A percentile compares a stretch with the other conserved stretches of the same genome.
Evolutionary conservation across 495 filamentous ascomycete species (phyloP).

Genomic region (Daldinia vernicosa): DNA sequence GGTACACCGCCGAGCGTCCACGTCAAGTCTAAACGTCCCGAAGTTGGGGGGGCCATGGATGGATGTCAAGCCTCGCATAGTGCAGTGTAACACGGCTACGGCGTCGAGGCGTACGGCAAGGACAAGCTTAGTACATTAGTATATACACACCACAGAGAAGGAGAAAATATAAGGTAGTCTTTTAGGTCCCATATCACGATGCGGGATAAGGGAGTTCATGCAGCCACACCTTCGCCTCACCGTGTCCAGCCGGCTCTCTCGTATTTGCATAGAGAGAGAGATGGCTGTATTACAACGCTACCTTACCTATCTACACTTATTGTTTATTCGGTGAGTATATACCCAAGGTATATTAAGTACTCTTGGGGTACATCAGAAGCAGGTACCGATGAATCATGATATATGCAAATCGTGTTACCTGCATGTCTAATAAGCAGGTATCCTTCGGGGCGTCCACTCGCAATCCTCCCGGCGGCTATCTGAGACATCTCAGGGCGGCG

Average conservation of each 20-base stretch:
- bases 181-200: background rate
- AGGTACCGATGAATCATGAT: background rate
- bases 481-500: background rate
- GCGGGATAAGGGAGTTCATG: background rate
- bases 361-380: background rate
- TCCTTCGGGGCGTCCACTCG: background rate
- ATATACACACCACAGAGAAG: background rate
- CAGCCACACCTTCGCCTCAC: background rate
- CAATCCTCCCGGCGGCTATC: background rate
- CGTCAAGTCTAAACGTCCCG: constrained; percentile 9
- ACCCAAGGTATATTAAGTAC: no score
- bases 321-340: background rate
- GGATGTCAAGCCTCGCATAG: background rate
- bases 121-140: background rate
- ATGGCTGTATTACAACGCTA: background rate
- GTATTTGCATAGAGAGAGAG: background rate
- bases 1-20: background rate
- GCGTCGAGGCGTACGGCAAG: background rate
- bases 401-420: background rate
- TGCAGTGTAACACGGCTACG: constrained; percentile 19
- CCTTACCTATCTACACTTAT: background rate
- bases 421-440: background rate
- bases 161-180: no score
- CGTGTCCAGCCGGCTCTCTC: background rate
- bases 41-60: background rate